These are phyloP conservation scores for Beta lomatogona DNA, from an alignment of 179 eudicot genomes.

Conservation along the genomic window DNA sequence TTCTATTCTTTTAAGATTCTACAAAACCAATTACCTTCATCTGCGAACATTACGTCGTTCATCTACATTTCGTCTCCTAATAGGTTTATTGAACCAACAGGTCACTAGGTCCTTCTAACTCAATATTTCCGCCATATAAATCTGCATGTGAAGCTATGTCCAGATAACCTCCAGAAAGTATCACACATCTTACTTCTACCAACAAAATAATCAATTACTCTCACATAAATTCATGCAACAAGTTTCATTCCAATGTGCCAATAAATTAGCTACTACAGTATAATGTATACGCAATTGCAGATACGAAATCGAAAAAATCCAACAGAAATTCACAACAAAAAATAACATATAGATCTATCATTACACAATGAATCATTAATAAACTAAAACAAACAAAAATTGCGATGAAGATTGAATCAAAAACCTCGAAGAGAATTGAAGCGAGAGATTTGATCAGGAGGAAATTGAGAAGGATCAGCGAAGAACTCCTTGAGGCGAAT, in stretches of 20 bases:
- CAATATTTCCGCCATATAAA: not conserved
- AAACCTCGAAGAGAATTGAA: slow-evolving; percentile 88
- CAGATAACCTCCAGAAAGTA: not conserved
- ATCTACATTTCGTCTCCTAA: too few species aligned
- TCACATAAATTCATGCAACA: not conserved
- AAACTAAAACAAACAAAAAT: not conserved
- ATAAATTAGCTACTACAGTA: not conserved
- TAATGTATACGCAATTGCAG: not conserved
- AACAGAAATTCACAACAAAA: not conserved
- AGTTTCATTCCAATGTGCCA: not conserved
- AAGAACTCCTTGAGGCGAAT: slow-evolving; percentile 93
- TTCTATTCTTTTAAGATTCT: too few species aligned
- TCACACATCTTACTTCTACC: not conserved
- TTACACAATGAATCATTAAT: too few species aligned
- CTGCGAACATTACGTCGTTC: too few species aligned
- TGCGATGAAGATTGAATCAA: not conserved
- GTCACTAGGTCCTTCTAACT: not conserved
- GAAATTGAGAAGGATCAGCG: slow-evolving; percentile 80
- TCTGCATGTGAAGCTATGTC: not conserved
- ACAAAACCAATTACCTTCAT: too few species aligned
- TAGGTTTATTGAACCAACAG: too few species aligned
- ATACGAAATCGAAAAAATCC: not conserved
- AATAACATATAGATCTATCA: not conserved
- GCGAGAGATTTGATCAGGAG: slow-evolving; percentile 96
- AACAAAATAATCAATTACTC: not conserved